Conservation (phyloP, 768 basidiomycete species). For the Inosperma sp. region DNA sequence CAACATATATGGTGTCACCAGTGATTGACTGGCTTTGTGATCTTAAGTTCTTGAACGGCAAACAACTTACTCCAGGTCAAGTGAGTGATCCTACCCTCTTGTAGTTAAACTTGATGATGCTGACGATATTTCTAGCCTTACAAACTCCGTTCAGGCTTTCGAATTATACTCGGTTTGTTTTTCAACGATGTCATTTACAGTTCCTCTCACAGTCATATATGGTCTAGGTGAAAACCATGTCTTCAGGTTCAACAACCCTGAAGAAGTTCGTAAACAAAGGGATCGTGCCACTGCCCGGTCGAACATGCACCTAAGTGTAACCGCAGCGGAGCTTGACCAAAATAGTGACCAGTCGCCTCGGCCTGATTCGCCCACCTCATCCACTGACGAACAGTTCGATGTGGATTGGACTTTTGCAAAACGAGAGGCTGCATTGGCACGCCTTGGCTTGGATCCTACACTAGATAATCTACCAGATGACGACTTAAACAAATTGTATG, state of each 20-base stretch:
- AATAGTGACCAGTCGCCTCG: conserved; percentile 53
- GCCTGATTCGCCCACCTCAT: conserved; percentile 74
- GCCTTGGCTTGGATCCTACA: conserved; percentile 81
- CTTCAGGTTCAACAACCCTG: conserved; percentile 94
- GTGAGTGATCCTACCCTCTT: conserved; percentile 39
- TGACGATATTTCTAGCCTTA: conserved; percentile 46
- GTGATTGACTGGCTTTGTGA: conserved; percentile 54
- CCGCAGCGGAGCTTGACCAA: conserved; percentile 62
- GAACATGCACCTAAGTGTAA: conserved; percentile 58
- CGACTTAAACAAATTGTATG: conserved; percentile 89
- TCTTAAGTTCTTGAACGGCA: conserved; percentile 86
- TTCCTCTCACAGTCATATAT: conserved; percentile 8
- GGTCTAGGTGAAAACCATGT: conserved; percentile 87
- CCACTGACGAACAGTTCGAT: conserved; percentile 58
- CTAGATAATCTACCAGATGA: conserved; percentile 92
- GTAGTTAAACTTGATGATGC: neutral
- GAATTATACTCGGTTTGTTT: conserved; percentile 85
- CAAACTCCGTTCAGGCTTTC: conserved; percentile 89
- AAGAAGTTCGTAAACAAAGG: conserved; percentile 88
- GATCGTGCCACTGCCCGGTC: conserved; percentile 76
- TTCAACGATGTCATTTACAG: conserved; percentile 12
- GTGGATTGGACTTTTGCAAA: conserved; percentile 98
- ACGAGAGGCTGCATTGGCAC: conserved; percentile 86
- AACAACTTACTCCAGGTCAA: conserved; percentile 72
- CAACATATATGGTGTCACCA: neutral